These are phyloP conservation scores for Paraurostyla sp. DNA, from an alignment of 73 alveolate species.

Conservation along the genomic window DNA sequence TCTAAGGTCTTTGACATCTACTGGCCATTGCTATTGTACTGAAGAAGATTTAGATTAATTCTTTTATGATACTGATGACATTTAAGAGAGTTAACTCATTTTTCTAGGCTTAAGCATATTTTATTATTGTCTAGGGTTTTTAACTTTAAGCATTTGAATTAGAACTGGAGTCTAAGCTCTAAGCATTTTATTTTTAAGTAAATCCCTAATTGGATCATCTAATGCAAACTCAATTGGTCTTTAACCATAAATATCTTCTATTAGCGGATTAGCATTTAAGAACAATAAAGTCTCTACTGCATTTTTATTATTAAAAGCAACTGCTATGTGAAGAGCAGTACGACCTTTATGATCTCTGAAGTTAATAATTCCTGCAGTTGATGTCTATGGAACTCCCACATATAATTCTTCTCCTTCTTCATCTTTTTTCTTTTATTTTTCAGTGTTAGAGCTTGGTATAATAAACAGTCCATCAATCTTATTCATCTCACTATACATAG, in stretches of 20 bases:
- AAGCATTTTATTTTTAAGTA: conserved; percentile 42
- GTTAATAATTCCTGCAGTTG: conserved; percentile 23
- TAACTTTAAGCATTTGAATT: not conserved
- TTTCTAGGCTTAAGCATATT: not conserved
- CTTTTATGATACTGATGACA: not conserved
- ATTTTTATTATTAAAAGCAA: conserved; percentile 12
- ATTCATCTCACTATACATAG: conserved; percentile 15
- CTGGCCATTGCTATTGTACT: not conserved
- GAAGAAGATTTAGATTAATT: not conserved
- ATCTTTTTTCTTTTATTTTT: not conserved
- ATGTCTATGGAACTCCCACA: not conserved
- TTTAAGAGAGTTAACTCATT: not conserved
- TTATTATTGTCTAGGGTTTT: not conserved
- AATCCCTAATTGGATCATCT: conserved; percentile 47
- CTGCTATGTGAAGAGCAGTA: conserved; percentile 70
- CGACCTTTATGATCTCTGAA: conserved; percentile 60
- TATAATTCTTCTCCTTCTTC: not conserved
- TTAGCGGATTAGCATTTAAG: conserved; percentile 49
- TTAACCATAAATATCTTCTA: conserved; percentile 60
- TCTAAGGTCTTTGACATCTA: conserved; percentile 43
- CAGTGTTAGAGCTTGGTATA: not conserved
- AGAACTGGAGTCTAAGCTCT: not conserved
- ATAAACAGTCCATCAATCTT: conserved; percentile 3
- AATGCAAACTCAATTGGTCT: conserved; percentile 57
- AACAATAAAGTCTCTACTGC: conserved; percentile 52